phyloP scores from a whole-genome alignment of 306 rosid genomes.

The Castanea sativa region DNA sequence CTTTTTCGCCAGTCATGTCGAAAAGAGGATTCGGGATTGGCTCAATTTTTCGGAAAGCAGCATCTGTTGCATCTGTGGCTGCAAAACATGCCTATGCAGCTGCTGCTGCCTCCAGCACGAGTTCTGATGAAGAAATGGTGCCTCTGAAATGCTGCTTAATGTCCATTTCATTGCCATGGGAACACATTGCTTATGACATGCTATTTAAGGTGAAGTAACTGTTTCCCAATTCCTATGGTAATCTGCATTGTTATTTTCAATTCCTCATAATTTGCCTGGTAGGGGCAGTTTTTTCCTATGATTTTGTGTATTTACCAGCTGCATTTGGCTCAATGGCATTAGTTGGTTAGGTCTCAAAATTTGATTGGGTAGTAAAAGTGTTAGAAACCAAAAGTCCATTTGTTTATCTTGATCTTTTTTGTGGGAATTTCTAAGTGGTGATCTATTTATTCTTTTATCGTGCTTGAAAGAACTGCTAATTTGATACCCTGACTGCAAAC shows the following conservation, averaged over 20 bases:
- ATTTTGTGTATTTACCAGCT: not conserved
- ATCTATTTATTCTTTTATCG: not conserved
- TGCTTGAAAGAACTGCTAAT: conserved; percentile 20
- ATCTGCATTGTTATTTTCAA: not conserved
- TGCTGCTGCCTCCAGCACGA: conserved; percentile 57
- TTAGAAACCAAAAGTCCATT: not conserved
- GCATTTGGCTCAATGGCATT: not conserved
- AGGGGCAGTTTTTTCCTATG: not conserved
- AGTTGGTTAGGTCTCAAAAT: not conserved
- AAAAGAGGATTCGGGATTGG: conserved; percentile 81
- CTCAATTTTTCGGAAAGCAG: conserved; percentile 79
- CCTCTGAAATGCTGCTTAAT: conserved; percentile 96
- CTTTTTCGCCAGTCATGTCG: conserved; percentile 78
- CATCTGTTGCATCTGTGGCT: conserved; percentile 82
- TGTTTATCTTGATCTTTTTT: not conserved
- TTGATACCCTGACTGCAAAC: conserved; percentile 9
- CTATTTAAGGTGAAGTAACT: conserved; percentile 76
- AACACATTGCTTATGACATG: conserved; percentile 85
- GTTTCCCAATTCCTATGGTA: not conserved
- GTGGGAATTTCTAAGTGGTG: not conserved
- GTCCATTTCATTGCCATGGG: conserved; percentile 98
- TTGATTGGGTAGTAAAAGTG: not conserved
- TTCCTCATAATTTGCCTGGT: conserved; percentile 7
- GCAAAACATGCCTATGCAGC: conserved; percentile 92
- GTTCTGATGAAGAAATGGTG: conserved; percentile 68